Evolutionary conservation across 345 rosid genomes (phyloP).

Genomic region (Microcos paniculata): DNA sequence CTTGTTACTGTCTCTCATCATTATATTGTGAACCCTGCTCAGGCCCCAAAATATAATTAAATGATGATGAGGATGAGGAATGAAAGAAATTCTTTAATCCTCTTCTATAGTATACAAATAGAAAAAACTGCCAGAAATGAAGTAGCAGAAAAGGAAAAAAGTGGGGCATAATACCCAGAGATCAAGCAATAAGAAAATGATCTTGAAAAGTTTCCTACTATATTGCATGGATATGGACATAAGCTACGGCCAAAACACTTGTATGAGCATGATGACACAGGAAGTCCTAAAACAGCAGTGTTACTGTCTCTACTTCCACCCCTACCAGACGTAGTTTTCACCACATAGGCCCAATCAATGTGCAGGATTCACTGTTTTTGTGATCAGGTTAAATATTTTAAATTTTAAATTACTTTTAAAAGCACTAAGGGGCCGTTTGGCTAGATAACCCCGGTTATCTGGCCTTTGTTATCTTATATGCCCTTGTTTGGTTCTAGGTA

Average conservation of each 20-base stretch:
- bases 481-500: too few species aligned
- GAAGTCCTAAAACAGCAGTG: neutral
- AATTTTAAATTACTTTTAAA: neutral
- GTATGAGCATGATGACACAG: neutral
- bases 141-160: neutral
- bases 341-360: neutral
- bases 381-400: neutral
- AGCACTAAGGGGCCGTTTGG: too few species aligned
- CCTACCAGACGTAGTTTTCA: neutral
- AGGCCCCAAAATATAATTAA: neutral
- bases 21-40: conserved; percentile 79
- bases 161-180: neutral
- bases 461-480: too few species aligned
- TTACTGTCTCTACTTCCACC: too few species aligned
- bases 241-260: neutral
- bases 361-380: neutral
- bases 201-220: neutral
- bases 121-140: neutral
- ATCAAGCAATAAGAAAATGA: neutral
- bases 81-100: neutral
- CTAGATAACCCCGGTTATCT: too few species aligned
- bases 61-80: neutral
- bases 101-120: neutral
- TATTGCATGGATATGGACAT: neutral
- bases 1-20: conserved; percentile 75